Conservation (phyloP, 805 yeast species). For the Zygosaccharomyces bailii region DNA sequence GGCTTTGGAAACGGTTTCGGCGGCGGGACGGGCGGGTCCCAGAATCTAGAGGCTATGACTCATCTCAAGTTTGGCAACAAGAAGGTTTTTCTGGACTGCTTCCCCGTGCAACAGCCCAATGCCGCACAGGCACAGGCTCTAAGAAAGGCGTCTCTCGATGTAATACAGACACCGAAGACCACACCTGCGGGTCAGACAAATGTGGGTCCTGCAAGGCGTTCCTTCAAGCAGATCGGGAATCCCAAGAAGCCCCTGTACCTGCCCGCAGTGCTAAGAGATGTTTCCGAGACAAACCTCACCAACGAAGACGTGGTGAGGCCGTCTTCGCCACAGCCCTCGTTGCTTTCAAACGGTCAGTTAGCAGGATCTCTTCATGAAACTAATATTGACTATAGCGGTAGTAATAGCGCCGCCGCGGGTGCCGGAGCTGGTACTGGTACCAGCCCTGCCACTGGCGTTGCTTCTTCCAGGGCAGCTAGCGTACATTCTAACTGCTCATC, state of each 20-base stretch:
- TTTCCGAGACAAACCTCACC: constrained; percentile 42
- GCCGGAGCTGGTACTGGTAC: not conserved
- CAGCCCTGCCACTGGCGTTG: not conserved
- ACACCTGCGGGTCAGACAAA: not conserved
- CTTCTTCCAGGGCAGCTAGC: constrained; percentile 21
- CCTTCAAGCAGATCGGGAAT: constrained; percentile 65
- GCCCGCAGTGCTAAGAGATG: constrained; percentile 79
- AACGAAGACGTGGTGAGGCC: constrained; percentile 39
- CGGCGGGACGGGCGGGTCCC: not conserved
- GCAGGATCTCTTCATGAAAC: constrained; percentile 10
- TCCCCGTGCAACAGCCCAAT: constrained; percentile 13
- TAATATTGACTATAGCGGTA: constrained; percentile 8
- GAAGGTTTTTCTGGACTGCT: constrained; percentile 30
- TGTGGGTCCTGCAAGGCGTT: constrained; percentile 14
- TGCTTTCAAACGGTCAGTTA: constrained; percentile 20
- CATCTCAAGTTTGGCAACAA: constrained; percentile 31
- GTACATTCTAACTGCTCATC: constrained; percentile 29
- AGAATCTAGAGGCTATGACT: constrained; percentile 20
- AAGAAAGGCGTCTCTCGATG: constrained; percentile 21
- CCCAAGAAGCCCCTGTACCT: constrained; percentile 84
- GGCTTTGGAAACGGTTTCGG: not conserved
- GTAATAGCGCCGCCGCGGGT: not conserved
- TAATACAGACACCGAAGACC: constrained; percentile 19
- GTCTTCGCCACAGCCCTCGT: constrained; percentile 20
- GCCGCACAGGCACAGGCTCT: constrained; percentile 5